Evolutionary conservation across 106 monocot genomes (phyloP).

Genomic region (Phalaenopsis equestris): DNA sequence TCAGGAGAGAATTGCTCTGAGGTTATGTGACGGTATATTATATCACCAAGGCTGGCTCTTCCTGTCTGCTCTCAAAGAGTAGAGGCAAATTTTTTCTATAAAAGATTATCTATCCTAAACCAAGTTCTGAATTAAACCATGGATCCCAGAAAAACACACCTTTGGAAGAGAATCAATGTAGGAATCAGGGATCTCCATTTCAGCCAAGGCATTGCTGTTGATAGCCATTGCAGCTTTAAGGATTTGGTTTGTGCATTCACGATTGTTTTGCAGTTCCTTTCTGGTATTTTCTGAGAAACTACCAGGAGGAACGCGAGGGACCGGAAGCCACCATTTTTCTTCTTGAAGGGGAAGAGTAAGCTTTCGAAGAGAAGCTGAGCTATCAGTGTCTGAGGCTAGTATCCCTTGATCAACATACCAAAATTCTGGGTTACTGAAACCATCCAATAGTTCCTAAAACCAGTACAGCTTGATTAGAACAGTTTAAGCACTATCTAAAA

Average conservation of each 20-base stretch:
- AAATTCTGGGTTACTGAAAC: slow-evolving; percentile 64
- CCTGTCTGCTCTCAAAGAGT: slow-evolving; percentile 37
- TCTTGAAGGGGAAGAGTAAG: slow-evolving; percentile 36
- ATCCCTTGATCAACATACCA: slow-evolving; percentile 93
- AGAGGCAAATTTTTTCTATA: not conserved
- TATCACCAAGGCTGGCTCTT: slow-evolving; percentile 74
- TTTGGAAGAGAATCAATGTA: slow-evolving; percentile 78
- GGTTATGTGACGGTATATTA: slow-evolving; percentile 68
- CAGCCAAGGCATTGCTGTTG: slow-evolving; percentile 66
- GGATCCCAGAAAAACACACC: slow-evolving; percentile 18
- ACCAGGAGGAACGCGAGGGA: slow-evolving; percentile 71
- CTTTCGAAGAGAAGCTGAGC: slow-evolving; percentile 43
- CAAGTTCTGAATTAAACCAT: not conserved
- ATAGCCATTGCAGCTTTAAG: slow-evolving; percentile 91
- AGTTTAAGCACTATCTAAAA: not conserved
- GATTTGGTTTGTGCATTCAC: slow-evolving; percentile 76
- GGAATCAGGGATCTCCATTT: slow-evolving; percentile 80
- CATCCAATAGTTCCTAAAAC: slow-evolving; percentile 75
- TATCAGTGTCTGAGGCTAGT: slow-evolving; percentile 47
- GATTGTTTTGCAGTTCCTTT: slow-evolving; percentile 68
- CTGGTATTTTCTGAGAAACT: slow-evolving; percentile 54
- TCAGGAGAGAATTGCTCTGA: slow-evolving; percentile 87
- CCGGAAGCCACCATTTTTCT: slow-evolving; percentile 90
- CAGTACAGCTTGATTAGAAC: not conserved
- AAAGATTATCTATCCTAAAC: too few species aligned